Conservation (phyloP, 306 rosid species). For the Dryas drummondii region DNA sequence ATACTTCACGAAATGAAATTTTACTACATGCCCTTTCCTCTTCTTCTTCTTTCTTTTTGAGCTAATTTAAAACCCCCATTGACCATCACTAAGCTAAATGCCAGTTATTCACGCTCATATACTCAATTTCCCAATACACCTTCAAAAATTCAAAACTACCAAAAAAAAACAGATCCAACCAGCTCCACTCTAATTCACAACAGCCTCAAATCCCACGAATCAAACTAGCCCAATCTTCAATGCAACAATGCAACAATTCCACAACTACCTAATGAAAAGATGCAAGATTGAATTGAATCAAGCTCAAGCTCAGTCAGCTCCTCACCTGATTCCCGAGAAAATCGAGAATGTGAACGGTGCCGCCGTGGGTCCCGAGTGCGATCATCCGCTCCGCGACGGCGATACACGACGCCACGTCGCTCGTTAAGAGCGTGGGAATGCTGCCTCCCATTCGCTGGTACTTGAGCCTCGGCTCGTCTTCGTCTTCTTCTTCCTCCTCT, state of each 20-base stretch:
- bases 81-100: neutral
- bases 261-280: neutral
- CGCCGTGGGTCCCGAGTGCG: conserved; percentile 87
- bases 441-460: conserved; percentile 99
- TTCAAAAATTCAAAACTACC: neutral
- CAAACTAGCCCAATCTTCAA: neutral
- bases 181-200: neutral
- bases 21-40: neutral
- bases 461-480: conserved; percentile 96
- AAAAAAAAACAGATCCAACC: conserved; percentile 5
- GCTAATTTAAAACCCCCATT: neutral
- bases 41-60: neutral
- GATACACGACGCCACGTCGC: conserved; percentile 85
- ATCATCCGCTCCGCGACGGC: conserved; percentile 96
- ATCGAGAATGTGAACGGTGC: conserved; percentile 85
- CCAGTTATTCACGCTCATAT: neutral
- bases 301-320: conserved; percentile 8
- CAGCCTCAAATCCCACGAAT: neutral
- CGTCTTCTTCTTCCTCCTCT: conserved; percentile 43
- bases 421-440: conserved; percentile 69
- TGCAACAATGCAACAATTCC: neutral
- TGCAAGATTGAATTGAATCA: neutral
- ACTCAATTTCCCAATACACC: conserved; percentile 1
- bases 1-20: neutral
- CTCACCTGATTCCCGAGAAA: conserved; percentile 96